These are phyloP conservation scores for Penicillium roqueforti DNA, from an alignment of 495 filamentous ascomycete species.

Conservation along the genomic window DNA sequence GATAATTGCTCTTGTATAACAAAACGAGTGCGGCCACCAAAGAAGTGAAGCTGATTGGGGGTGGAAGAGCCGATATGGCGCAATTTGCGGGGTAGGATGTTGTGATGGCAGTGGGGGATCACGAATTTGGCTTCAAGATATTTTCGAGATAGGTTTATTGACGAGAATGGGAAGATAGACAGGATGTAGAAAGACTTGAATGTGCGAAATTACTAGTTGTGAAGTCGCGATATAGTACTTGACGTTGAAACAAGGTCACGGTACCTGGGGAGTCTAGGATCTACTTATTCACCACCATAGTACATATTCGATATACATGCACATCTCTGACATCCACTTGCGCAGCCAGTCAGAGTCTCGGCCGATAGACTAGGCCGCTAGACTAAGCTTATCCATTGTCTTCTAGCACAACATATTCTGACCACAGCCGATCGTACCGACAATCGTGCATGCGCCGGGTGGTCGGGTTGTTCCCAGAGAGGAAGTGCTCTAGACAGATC, in stretches of 20 bases:
- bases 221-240: no score
- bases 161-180: no score
- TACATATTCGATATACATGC: no score
- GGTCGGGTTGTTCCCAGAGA: background rate
- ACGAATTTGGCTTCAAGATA: background rate
- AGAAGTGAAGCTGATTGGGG: slow-evolving; percentile 15
- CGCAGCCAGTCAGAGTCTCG: background rate
- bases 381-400: background rate
- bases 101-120: slow-evolving; percentile 24
- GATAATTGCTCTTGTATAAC: background rate
- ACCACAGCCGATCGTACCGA: background rate
- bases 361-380: background rate
- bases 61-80: slow-evolving; percentile 23
- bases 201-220: no score
- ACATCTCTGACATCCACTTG: background rate
- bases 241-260: no score
- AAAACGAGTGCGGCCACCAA: background rate
- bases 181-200: no score
- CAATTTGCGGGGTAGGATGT: slow-evolving; percentile 31
- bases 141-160: no score
- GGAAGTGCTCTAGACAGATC: background rate
- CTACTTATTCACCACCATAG: no score
- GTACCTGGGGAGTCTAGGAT: no score
- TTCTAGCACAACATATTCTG: background rate
- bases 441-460: background rate